Conservation (phyloP, 495 filamentous ascomycete species). For the Daldinia vernicosa region DNA sequence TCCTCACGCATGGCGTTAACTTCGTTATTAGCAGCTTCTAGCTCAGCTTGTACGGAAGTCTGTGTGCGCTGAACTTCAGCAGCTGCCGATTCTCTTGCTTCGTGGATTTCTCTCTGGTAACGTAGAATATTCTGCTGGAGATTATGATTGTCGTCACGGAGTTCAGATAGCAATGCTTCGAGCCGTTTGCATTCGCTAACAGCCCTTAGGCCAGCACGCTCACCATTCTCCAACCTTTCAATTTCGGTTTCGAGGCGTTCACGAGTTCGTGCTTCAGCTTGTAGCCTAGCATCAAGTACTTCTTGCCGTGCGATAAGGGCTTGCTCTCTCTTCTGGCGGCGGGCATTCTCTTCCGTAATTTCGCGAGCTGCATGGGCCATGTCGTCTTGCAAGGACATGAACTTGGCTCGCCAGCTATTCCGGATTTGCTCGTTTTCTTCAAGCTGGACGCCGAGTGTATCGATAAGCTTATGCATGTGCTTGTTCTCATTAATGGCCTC, state of each 20-base stretch:
- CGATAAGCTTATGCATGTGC: slow-evolving; percentile 70
- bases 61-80: slow-evolving; percentile 81
- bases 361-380: slow-evolving; percentile 80
- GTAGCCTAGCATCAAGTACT: slow-evolving; percentile 78
- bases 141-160: slow-evolving; percentile 74
- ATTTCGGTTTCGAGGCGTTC: slow-evolving; percentile 84
- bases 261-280: slow-evolving; percentile 77
- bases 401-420: slow-evolving; percentile 79
- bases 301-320: slow-evolving; percentile 78
- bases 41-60: slow-evolving; percentile 77
- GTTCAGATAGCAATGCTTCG: slow-evolving; percentile 67
- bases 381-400: slow-evolving; percentile 83
- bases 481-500: slow-evolving; percentile 56
- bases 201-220: slow-evolving; percentile 71
- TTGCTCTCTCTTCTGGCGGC: slow-evolving; percentile 76
- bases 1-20: slow-evolving; percentile 81
- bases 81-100: slow-evolving; percentile 78
- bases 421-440: slow-evolving; percentile 84
- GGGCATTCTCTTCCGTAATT: slow-evolving; percentile 80
- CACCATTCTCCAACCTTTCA: slow-evolving; percentile 75
- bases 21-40: slow-evolving; percentile 82
- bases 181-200: slow-evolving; percentile 68
- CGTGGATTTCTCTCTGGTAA: slow-evolving; percentile 83
- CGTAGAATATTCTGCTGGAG: slow-evolving; percentile 70
- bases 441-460: slow-evolving; percentile 75